Evolutionary conservation across 2,329 filamentous ascomycete genomes (phyloP), one percentile per base, ranked within the genome.

Genomic region (Sporothrix pallida): DNA sequence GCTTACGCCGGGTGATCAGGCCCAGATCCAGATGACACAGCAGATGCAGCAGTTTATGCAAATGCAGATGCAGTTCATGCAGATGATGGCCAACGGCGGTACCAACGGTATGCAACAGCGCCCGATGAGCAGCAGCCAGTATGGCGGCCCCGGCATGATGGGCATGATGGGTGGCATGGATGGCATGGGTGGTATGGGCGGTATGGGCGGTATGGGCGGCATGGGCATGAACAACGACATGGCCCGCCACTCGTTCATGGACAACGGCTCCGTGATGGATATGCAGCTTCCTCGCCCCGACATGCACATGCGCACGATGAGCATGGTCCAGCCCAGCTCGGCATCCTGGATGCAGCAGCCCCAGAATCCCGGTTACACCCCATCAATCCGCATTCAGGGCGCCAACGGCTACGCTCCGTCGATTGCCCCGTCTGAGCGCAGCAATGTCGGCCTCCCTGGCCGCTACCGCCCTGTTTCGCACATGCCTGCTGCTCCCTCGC

Each of bases 61-160:
- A 80, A 94, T 96, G 91, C 94, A 97, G 81, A 95, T 97, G 92
- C 93, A 97, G 80, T 94, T 94, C 83, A 95, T 97, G 92, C 92
- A 95, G 78, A 92, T 94, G 89, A 92, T 93, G 87, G 86, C 80
- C 13, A 84, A 83, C 75, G 76, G 75, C 44, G 77, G 75, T 70
- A 74, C 37, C 71, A 79, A 76, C 72, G 78, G 76, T 69, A 77
- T 74, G 78, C 77, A 78, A 74, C 77, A 78, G 74, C 77, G 75
- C 17, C 75, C 75, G 0, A 63, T 67, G 70, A 75, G 73, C 48
- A 75, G 73, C 48, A 69, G 48, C 67, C 74, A 76, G 76, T 48
- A 76, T 76, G 73, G 79, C 77, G 75, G 79, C 8, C 15, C 12
- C 2, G 58, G 62, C 77, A 80, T 50, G 26, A 58, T 71, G 70